These are phyloP conservation scores for Trichoderma afroharzianum DNA, from an alignment of 2,329 filamentous ascomycete genomes.

Conservation along the genomic window DNA sequence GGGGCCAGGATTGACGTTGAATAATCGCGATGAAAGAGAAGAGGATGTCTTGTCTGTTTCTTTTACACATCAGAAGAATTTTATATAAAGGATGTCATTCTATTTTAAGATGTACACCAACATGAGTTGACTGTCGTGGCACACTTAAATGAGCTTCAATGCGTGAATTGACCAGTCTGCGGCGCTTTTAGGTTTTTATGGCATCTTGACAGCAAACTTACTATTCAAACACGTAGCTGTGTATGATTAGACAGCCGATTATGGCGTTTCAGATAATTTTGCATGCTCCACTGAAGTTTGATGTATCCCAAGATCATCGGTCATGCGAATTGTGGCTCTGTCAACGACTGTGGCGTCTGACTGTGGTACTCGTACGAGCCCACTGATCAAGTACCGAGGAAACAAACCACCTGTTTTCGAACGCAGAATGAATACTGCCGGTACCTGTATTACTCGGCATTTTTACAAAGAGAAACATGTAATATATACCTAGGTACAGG, in stretches of 20 bases:
- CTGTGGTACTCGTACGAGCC: neutral
- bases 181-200: neutral
- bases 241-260: neutral
- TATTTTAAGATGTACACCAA: neutral
- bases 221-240: neutral
- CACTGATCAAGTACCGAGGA: neutral
- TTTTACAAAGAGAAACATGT: neutral
- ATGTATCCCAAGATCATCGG: neutral
- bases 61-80: neutral
- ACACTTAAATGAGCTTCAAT: neutral
- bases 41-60: neutral
- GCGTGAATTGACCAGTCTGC: neutral
- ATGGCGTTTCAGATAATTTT: neutral
- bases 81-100: neutral
- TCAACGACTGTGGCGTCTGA: slow-evolving; percentile 5
- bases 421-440: neutral
- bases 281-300: neutral
- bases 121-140: neutral
- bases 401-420: neutral
- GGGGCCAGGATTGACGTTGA: neutral
- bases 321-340: neutral
- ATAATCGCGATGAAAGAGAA: neutral
- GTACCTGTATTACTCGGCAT: neutral
- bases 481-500: neutral
- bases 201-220: neutral